Conservation (phyloP, 257 asterid genomes). For the Catharanthus roseus region DNA sequence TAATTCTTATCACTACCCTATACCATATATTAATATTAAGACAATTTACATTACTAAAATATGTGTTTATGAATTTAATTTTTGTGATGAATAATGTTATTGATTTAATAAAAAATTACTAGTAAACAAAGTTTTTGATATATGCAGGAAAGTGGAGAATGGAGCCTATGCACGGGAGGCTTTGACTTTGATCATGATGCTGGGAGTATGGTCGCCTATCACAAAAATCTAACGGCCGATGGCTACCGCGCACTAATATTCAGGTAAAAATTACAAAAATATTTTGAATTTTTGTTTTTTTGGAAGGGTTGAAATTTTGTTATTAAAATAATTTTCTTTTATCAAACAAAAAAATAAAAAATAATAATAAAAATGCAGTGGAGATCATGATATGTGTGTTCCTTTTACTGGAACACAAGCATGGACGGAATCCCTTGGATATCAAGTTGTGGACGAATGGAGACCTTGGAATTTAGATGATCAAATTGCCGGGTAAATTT, state of each 20-base stretch:
- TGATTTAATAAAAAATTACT: too few relatives aligned
- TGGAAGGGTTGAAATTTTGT: too few relatives aligned
- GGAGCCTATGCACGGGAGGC: slow-evolving; percentile 32
- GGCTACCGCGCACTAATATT: slow-evolving; percentile 53
- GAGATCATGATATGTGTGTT: slow-evolving; percentile 69
- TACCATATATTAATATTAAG: too few relatives aligned
- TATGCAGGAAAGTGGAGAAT: slow-evolving; percentile 37
- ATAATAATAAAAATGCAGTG: slow-evolving; percentile 19
- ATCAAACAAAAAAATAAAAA: background rate
- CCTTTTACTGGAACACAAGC: slow-evolving; percentile 60
- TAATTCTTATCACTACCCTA: too few relatives aligned
- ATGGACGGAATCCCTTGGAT: slow-evolving; percentile 48
- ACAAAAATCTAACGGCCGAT: slow-evolving; percentile 35
- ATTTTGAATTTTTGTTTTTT: too few relatives aligned
- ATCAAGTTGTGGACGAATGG: slow-evolving; percentile 39
- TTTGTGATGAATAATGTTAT: too few relatives aligned
- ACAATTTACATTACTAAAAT: too few relatives aligned
- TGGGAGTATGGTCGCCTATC: slow-evolving; percentile 55
- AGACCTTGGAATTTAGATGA: slow-evolving; percentile 40
- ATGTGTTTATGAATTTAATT: too few relatives aligned
- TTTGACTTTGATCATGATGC: slow-evolving; percentile 29
- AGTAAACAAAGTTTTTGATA: too few relatives aligned
- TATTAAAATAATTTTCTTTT: too few relatives aligned
- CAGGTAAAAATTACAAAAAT: slow-evolving; percentile 26
- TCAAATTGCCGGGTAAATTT: slow-evolving; percentile 66